Evolutionary conservation across 345 rosid genomes (phyloP).

Genomic region (Salix suchowensis): DNA sequence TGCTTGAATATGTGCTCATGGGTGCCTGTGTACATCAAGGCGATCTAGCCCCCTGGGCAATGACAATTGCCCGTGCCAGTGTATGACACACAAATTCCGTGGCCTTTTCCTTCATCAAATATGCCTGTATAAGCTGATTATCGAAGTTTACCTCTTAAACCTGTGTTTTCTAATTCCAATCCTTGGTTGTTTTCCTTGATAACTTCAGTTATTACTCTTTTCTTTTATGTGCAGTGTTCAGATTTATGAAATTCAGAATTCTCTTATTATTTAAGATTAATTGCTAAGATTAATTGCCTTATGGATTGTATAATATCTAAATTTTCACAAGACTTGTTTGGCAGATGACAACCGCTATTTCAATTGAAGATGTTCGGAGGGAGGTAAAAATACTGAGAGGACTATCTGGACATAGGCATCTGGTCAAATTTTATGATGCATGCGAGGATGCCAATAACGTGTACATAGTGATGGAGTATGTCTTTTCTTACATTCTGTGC

Average conservation of each 20-base stretch:
- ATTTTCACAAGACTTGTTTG: constrained; percentile 25
- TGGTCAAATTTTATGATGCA: constrained; percentile 77
- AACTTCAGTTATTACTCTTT: background rate
- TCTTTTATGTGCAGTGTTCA: background rate
- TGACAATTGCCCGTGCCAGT: background rate
- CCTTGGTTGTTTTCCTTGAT: background rate
- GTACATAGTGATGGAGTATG: constrained; percentile 93
- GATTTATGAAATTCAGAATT: background rate
- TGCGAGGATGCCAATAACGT: constrained; percentile 74
- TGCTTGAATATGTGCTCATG: background rate
- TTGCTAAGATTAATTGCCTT: constrained; percentile 4
- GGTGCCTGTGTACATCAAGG: background rate
- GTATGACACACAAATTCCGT: background rate
- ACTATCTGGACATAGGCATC: constrained; percentile 71
- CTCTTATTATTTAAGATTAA: background rate
- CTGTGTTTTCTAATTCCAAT: background rate
- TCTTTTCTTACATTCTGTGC: constrained; percentile 32
- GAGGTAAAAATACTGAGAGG: constrained; percentile 89
- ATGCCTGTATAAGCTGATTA: background rate
- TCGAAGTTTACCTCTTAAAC: background rate
- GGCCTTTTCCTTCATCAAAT: background rate
- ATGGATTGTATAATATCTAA: background rate
- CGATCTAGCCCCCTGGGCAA: background rate
- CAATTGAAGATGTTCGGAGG: constrained; percentile 90
- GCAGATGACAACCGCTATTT: constrained; percentile 88